Conservation (phyloP, 306 rosid species). For the Hippophae gyantsensis region DNA sequence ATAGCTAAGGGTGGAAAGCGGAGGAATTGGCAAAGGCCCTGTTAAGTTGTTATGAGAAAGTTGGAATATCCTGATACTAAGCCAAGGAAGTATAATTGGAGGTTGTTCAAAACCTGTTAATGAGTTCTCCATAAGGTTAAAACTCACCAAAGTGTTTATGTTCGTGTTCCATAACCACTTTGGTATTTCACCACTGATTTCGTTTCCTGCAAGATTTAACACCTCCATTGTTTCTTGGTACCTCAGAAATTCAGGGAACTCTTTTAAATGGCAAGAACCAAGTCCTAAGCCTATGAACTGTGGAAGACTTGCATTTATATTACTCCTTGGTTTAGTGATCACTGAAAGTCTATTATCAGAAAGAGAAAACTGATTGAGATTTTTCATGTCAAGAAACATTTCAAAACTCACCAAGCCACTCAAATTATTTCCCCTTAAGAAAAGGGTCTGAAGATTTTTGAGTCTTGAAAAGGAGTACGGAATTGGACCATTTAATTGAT, state of each 20-base stretch:
- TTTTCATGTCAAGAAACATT: neutral
- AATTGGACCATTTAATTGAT: slow-evolving; percentile 2
- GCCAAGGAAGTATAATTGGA: slow-evolving; percentile 9
- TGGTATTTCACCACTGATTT: slow-evolving; percentile 27
- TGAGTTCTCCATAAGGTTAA: neutral
- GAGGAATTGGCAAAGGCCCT: slow-evolving; percentile 4
- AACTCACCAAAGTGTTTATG: neutral
- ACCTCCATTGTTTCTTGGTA: neutral
- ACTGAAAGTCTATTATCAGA: neutral
- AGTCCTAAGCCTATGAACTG: neutral
- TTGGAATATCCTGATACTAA: neutral
- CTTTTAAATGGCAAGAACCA: neutral
- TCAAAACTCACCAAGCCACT: neutral
- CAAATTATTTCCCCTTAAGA: neutral
- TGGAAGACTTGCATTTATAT: neutral
- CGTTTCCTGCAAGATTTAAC: slow-evolving; percentile 1
- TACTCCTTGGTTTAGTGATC: neutral
- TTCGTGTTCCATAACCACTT: slow-evolving; percentile 15
- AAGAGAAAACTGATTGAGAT: neutral
- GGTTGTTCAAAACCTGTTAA: slow-evolving; percentile 14
- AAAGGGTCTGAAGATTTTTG: neutral
- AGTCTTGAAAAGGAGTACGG: neutral
- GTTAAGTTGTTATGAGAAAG: neutral
- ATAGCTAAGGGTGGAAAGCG: neutral
- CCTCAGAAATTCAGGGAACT: neutral